These are phyloP conservation scores for Aspergillus hancockii DNA, from an alignment of 495 filamentous ascomycete species.

Conservation along the genomic window DNA sequence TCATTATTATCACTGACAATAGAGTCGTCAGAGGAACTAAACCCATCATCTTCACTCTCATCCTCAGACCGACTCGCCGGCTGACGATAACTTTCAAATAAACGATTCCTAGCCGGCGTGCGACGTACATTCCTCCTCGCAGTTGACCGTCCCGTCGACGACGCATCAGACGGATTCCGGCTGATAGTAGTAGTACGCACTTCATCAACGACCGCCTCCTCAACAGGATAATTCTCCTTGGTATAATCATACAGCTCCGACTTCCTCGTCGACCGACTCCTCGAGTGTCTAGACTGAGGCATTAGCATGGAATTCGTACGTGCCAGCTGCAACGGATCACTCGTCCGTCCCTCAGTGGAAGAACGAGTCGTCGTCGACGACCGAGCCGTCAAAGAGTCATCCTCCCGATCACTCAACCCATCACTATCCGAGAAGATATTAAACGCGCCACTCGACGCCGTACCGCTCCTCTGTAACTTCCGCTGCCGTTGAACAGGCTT, in stretches of 20 bases:
- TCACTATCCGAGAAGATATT: slow-evolving; percentile 39
- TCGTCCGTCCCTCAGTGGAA: slow-evolving; percentile 26
- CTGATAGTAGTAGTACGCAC: slow-evolving; percentile 12
- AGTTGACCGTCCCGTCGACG: slow-evolving; percentile 23
- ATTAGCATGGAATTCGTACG: slow-evolving; percentile 41
- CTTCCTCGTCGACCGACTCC: slow-evolving; percentile 27
- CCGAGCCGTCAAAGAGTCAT: slow-evolving; percentile 5
- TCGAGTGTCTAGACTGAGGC: slow-evolving; percentile 25
- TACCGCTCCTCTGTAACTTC: slow-evolving; percentile 17
- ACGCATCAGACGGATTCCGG: slow-evolving; percentile 25
- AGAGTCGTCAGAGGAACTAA: slow-evolving; percentile 44
- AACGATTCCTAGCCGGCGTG: slow-evolving; percentile 16
- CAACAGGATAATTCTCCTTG: slow-evolving; percentile 45
- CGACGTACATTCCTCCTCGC: slow-evolving; percentile 21
- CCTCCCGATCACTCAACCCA: slow-evolving; percentile 21
- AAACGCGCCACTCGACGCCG: slow-evolving; percentile 23
- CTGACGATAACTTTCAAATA: slow-evolving; percentile 18
- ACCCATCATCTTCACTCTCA: slow-evolving; percentile 31
- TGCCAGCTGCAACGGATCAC: slow-evolving; percentile 29
- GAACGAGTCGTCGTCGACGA: slow-evolving; percentile 13
- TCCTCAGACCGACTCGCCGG: slow-evolving; percentile 22
- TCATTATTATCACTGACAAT: slow-evolving; percentile 51
- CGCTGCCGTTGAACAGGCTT: slow-evolving; percentile 12
- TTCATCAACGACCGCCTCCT: slow-evolving; percentile 26
- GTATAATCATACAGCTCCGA: slow-evolving; percentile 39